These are phyloP conservation scores for Pisolithus albus DNA, from an alignment of 768 basidiomycete species.

Conservation along the genomic window DNA sequence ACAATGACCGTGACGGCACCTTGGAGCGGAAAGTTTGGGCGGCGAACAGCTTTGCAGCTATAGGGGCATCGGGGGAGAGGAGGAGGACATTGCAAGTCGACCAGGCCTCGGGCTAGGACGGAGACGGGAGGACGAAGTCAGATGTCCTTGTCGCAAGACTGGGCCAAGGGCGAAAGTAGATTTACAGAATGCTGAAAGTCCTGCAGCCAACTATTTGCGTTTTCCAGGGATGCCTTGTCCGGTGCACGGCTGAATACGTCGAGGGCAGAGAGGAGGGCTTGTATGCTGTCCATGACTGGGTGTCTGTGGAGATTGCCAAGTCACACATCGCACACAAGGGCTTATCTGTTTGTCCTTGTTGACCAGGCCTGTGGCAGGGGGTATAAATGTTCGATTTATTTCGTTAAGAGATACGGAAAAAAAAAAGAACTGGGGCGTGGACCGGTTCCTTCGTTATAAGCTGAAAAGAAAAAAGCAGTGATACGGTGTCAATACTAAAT, in stretches of 20 bases:
- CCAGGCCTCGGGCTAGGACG: constrained; percentile 93
- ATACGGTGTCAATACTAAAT: constrained; percentile 41
- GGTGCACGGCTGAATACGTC: constrained; percentile 77
- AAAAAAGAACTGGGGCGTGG: constrained; percentile 3
- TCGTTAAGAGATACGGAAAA: neutral
- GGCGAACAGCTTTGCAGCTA: constrained; percentile 84
- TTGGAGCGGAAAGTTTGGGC: constrained; percentile 96
- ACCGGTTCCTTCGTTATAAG: neutral
- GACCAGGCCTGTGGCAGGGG: constrained; percentile 18
- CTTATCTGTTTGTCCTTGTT: constrained; percentile 28
- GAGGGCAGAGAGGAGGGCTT: constrained; percentile 67
- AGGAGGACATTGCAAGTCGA: constrained; percentile 89
- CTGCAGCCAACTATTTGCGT: constrained; percentile 92
- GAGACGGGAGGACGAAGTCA: constrained; percentile 55
- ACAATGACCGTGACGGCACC: constrained; percentile 39
- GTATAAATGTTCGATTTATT: constrained; percentile 19
- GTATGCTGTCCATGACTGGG: constrained; percentile 54
- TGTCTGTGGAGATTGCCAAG: too few relatives aligned
- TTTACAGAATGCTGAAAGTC: constrained; percentile 99
- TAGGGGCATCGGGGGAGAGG: constrained; percentile 67
- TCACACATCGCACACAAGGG: constrained; percentile 1
- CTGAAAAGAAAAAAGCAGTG: constrained; percentile 21
- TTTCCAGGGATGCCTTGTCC: constrained; percentile 74
- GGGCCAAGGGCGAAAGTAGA: constrained; percentile 66
- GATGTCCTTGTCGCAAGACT: constrained; percentile 51